phyloP scores from a whole-genome alignment of 2,329 filamentous ascomycete genomes.

The Fusarium sp. region DNA sequence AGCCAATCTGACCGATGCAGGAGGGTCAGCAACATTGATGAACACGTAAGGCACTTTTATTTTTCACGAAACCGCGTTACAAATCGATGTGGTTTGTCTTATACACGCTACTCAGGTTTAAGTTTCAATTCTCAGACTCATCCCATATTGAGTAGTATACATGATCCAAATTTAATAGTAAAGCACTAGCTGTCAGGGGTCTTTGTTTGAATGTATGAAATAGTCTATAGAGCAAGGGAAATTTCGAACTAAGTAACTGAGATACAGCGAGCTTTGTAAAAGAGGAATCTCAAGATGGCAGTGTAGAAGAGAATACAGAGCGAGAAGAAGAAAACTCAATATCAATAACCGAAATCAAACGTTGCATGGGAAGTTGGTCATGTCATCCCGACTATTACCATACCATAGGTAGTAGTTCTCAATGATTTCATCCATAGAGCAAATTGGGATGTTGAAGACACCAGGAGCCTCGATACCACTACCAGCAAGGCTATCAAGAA shows the following conservation, averaged over 20 bases:
- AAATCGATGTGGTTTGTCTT: fast-evolving
- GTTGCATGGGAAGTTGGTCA: conserved; percentile 27
- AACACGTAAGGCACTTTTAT: background rate
- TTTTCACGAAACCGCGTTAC: background rate
- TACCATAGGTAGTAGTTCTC: conserved; percentile 22
- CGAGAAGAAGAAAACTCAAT: fast-evolving
- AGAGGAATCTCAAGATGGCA: fast-evolving
- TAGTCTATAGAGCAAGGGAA: background rate
- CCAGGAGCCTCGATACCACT: conserved; percentile 18
- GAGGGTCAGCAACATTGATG: background rate
- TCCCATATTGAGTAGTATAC: background rate
- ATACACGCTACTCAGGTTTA: fast-evolving
- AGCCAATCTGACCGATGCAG: background rate
- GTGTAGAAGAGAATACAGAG: background rate
- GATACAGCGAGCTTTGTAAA: fast-evolving
- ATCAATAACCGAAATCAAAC: background rate
- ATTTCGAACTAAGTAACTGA: fast-evolving
- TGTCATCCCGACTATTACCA: background rate
- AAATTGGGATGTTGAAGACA: conserved; percentile 21
- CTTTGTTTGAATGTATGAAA: background rate
- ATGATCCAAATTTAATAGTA: background rate
- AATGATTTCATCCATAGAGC: conserved; percentile 17
- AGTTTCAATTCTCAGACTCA: fast-evolving
- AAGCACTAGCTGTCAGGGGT: background rate
- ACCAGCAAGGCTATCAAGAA: conserved; percentile 4